Percentiles rank a stretch among this genome's conserved stretches.
phyloP scores from a whole-genome alignment of 2,329 filamentous ascomycete species.

The Alternaria angustiovoidea region DNA sequence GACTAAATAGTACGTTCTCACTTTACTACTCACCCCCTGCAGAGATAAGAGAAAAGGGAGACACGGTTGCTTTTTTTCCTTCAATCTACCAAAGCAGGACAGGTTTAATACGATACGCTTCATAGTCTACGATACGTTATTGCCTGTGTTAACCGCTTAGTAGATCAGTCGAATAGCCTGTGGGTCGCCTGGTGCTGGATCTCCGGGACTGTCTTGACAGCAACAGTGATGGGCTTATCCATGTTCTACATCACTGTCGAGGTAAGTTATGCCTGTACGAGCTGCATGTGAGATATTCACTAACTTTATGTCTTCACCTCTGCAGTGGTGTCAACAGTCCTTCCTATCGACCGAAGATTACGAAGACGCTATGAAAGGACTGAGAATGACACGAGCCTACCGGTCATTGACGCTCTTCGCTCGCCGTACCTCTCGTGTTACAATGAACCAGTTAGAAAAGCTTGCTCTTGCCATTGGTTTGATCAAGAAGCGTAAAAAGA shows the following conservation, averaged over 20 bases:
- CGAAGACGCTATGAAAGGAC: slow-evolving; percentile 33
- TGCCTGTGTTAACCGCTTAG: too few species aligned
- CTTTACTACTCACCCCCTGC: too few species aligned
- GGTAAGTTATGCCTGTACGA: not conserved
- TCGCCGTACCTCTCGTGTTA: slow-evolving; percentile 21
- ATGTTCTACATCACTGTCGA: slow-evolving; percentile 51
- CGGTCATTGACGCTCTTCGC: slow-evolving; percentile 25
- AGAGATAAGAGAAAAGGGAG: too few species aligned
- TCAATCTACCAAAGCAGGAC: too few species aligned
- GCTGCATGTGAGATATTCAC: not conserved
- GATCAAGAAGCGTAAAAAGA: slow-evolving; percentile 33
- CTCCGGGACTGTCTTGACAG: slow-evolving; percentile 41
- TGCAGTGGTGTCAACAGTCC: slow-evolving; percentile 49
- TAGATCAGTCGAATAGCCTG: slow-evolving; percentile 39
- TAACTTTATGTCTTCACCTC: not conserved
- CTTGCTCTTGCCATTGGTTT: slow-evolving; percentile 21
- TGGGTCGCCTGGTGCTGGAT: slow-evolving; percentile 45
- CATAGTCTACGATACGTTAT: too few species aligned
- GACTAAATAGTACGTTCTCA: too few species aligned
- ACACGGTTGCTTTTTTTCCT: too few species aligned
- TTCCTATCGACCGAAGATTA: slow-evolving; percentile 49
- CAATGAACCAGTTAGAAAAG: slow-evolving; percentile 23
- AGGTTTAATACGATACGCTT: too few species aligned
- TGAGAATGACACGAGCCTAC: slow-evolving; percentile 37
- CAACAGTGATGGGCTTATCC: slow-evolving; percentile 37